Conservation (phyloP, 2,329 filamentous ascomycete species). For the Cladosporium sp. region DNA sequence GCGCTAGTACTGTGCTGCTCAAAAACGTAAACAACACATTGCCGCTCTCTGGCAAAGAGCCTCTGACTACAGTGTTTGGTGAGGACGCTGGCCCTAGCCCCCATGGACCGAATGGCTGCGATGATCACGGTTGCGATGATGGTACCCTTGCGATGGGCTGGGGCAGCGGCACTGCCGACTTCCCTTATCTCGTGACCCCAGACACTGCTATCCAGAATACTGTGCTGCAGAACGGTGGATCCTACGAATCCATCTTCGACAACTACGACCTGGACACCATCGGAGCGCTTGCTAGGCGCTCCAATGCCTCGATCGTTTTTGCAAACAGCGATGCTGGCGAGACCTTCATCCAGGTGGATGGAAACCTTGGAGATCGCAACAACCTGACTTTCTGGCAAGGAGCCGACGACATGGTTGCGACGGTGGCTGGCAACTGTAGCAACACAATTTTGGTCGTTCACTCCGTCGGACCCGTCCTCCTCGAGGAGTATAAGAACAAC, state of each 20-base stretch:
- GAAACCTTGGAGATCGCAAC: constrained; percentile 42
- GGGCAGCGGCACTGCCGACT: constrained; percentile 39
- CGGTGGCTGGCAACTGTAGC: constrained; percentile 65
- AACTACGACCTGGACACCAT: constrained; percentile 21
- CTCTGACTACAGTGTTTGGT: constrained; percentile 45
- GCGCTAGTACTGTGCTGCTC: constrained; percentile 35
- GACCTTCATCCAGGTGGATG: constrained; percentile 41
- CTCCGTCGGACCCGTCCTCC: constrained; percentile 67
- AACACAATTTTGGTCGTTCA: constrained; percentile 90
- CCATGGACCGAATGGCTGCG: constrained; percentile 42
- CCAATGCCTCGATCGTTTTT: constrained; percentile 29
- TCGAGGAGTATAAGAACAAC: constrained; percentile 65
- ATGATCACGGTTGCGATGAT: constrained; percentile 40
- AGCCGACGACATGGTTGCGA: constrained; percentile 56
- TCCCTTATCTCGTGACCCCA: constrained; percentile 28
- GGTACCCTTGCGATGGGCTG: constrained; percentile 44
- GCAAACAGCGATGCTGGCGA: constrained; percentile 38
- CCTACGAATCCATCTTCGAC: constrained; percentile 23
- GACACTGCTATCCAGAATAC: constrained; percentile 25
- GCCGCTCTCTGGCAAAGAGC: constrained; percentile 42
- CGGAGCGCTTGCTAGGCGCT: constrained; percentile 28
- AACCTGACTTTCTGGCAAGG: constrained; percentile 41
- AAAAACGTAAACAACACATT: constrained; percentile 46
- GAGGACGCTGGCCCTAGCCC: constrained; percentile 43
- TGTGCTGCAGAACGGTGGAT: constrained; percentile 18